A percentile compares a stretch with the other conserved stretches of the same genome.
Evolutionary conservation across 371 early-diverging fungal species (phyloP).

Genomic region (Saksenaea oblongispora): DNA sequence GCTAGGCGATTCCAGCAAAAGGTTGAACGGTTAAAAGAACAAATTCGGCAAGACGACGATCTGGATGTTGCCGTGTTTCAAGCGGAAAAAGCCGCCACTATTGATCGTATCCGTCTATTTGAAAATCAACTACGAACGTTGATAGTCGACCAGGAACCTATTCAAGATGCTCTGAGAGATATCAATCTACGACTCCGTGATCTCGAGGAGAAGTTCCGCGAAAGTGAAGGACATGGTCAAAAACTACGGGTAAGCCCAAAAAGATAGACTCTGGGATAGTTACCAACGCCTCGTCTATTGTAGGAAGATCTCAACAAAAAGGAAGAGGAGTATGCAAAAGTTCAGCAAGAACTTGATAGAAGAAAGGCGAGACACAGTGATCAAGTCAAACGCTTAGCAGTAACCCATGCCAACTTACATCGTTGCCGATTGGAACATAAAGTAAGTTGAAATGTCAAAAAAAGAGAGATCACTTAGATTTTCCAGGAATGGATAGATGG

Average conservation of each 20-base stretch:
- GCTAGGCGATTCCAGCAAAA: no score
- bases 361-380: neutral
- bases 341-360: neutral
- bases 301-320: conserved; percentile 10
- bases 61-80: conserved; percentile 57
- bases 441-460: neutral
- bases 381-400: neutral
- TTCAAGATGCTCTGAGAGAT: conserved; percentile 2
- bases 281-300: neutral
- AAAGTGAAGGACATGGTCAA: conserved; percentile 10
- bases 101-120: conserved; percentile 20
- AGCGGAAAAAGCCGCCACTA: conserved; percentile 43
- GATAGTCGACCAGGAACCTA: neutral
- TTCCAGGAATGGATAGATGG: conserved; percentile 43
- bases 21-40: neutral
- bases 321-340: neutral
- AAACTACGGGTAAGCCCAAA: neutral
- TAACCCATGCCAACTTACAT: neutral
- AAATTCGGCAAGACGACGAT: conserved; percentile 65
- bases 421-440: neutral
- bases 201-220: neutral
- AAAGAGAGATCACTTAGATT: neutral
- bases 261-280: no score
- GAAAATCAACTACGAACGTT: neutral
- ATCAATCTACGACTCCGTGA: conserved; percentile 6